phyloP scores from a whole-genome alignment of 768 basidiomycete species.

The Pisolithus tinctorius region DNA sequence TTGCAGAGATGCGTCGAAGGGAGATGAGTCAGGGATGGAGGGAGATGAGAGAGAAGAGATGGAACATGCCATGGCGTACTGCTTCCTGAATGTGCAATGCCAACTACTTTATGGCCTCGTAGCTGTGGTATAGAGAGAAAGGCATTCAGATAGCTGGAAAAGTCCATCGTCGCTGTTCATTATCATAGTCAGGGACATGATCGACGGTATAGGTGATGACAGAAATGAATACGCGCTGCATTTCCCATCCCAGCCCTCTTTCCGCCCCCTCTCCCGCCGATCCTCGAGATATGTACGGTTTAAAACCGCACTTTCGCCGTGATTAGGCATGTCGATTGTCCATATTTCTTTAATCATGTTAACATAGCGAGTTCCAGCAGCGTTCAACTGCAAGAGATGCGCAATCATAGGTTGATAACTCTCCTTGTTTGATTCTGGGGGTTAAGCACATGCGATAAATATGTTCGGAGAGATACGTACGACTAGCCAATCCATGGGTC shows the following conservation, averaged over 20 bases:
- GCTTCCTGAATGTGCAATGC: slow-evolving; percentile 23
- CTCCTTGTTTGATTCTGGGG: slow-evolving; percentile 19
- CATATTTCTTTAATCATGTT: slow-evolving; percentile 25
- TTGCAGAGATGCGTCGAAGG: not conserved
- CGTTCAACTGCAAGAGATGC: slow-evolving; percentile 11
- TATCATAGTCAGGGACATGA: not conserved
- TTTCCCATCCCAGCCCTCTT: slow-evolving; percentile 3
- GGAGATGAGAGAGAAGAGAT: not conserved
- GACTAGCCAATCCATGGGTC: slow-evolving; percentile 22
- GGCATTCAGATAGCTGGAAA: slow-evolving; percentile 16
- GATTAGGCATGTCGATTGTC: slow-evolving; percentile 31
- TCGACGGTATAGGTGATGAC: too few species aligned
- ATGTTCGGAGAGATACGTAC: slow-evolving; percentile 8
- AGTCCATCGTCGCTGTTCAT: slow-evolving; percentile 18
- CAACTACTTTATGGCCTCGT: slow-evolving; percentile 16
- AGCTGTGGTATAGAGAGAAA: slow-evolving; percentile 21
- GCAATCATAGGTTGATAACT: slow-evolving; percentile 18
- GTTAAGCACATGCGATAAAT: not conserved
- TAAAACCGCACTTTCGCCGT: slow-evolving; percentile 28
- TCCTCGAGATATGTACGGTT: slow-evolving; percentile 23
- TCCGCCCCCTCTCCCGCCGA: slow-evolving; percentile 10
- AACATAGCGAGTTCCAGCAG: not conserved
- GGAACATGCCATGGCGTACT: slow-evolving; percentile 20
- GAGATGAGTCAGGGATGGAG: not conserved
- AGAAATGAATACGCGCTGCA: slow-evolving; percentile 15